Evolutionary conservation across 306 rosid genomes (phyloP).

Genomic region (Hippophae gyantsensis): DNA sequence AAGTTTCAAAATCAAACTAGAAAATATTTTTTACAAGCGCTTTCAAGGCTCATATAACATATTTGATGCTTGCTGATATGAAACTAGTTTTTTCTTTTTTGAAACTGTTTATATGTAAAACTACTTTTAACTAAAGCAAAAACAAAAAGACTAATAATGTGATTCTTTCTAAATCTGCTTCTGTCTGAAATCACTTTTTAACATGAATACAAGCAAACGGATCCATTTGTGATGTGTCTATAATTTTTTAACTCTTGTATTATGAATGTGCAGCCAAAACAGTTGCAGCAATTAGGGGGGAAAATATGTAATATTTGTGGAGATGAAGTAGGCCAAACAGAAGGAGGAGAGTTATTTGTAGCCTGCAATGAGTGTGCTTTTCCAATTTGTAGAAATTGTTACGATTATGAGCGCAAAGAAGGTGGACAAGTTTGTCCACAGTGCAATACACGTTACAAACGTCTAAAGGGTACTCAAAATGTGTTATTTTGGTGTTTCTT

Average conservation of each 20-base stretch:
- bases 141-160: too few relatives aligned
- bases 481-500: neutral
- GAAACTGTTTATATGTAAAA: too few relatives aligned
- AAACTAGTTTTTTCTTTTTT: too few relatives aligned
- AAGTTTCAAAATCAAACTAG: too few relatives aligned
- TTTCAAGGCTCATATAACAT: too few relatives aligned
- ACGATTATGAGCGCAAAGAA: conserved; percentile 60
- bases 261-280: conserved; percentile 22
- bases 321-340: conserved; percentile 38
- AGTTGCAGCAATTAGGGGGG: conserved; percentile 14
- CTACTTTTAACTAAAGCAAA: too few relatives aligned
- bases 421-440: conserved; percentile 61
- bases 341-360: conserved; percentile 49
- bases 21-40: too few relatives aligned
- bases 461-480: conserved; percentile 36
- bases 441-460: conserved; percentile 63
- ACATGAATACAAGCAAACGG: too few relatives aligned
- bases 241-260: neutral
- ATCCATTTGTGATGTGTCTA: too few relatives aligned
- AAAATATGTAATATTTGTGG: conserved; percentile 50
- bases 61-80: too few relatives aligned
- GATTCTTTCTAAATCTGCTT: too few relatives aligned
- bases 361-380: conserved; percentile 77
- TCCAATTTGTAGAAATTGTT: conserved; percentile 62
- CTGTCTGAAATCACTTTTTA: too few relatives aligned